Evolutionary conservation across 768 basidiomycete genomes (phyloP).

Genomic region (Auricularia heimuer): DNA sequence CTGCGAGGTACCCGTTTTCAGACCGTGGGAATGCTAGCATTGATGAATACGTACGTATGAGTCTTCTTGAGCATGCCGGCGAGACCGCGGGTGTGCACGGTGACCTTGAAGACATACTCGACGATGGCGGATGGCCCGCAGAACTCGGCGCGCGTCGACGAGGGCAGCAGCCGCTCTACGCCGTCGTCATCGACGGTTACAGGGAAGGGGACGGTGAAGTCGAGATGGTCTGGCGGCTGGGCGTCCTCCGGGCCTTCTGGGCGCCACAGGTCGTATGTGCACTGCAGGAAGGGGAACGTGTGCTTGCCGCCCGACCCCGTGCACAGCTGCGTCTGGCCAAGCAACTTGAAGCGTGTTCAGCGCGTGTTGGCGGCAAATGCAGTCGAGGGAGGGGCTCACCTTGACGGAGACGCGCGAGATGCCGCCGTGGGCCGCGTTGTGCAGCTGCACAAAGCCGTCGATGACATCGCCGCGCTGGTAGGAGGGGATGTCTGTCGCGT

Average conservation of each 20-base stretch:
- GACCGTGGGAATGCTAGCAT: not conserved
- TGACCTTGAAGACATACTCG: slow-evolving; percentile 3
- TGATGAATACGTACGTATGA: slow-evolving; percentile 1
- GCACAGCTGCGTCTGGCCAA: slow-evolving; percentile 13
- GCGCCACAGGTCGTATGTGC: slow-evolving; percentile 11
- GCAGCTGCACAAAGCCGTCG: slow-evolving; percentile 34
- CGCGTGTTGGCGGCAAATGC: slow-evolving; percentile 4
- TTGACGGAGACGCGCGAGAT: slow-evolving; percentile 36
- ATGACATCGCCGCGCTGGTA: slow-evolving; percentile 37
- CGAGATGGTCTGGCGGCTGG: not conserved
- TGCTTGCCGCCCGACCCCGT: slow-evolving; percentile 9
- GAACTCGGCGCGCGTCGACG: not conserved
- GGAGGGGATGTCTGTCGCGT: slow-evolving; percentile 25
- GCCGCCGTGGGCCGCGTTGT: slow-evolving; percentile 20
- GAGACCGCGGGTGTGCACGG: not conserved
- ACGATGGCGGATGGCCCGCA: slow-evolving; percentile 1
- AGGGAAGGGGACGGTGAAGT: not conserved
- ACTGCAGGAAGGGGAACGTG: slow-evolving; percentile 8
- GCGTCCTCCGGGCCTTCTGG: slow-evolving; percentile 14
- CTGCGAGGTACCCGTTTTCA: slow-evolving; percentile 20
- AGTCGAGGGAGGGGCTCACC: slow-evolving; percentile 19
- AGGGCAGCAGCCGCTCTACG: not conserved
- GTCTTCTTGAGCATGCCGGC: slow-evolving; percentile 4
- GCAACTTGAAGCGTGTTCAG: slow-evolving; percentile 11
- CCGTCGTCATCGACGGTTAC: not conserved